Evolutionary conservation across 306 rosid genomes (phyloP).

Genomic region (Gastrolobium villosum): DNA sequence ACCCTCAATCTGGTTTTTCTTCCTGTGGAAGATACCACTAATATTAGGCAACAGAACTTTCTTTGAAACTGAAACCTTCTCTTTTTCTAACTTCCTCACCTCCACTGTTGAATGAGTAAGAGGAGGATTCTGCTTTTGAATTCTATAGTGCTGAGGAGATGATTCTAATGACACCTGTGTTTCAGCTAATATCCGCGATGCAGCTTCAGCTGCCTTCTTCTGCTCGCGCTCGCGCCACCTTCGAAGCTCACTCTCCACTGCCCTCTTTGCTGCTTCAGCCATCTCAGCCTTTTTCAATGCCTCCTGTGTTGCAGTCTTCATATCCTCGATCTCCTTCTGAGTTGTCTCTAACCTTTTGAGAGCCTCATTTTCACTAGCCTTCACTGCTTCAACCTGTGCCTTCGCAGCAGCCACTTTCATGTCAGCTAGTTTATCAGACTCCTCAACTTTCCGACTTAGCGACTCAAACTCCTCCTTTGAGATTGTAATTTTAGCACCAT

Average conservation of each 20-base stretch:
- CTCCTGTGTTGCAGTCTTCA: constrained; percentile 76
- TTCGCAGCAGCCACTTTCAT: constrained; percentile 97
- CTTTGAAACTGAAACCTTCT: constrained; percentile 70
- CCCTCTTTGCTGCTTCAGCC: constrained; percentile 98
- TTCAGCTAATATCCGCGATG: constrained; percentile 84
- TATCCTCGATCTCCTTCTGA: constrained; percentile 84
- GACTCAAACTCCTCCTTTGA: constrained; percentile 90
- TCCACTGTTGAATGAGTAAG: constrained; percentile 58
- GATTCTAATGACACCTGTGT: constrained; percentile 65
- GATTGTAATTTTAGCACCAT: constrained; percentile 77
- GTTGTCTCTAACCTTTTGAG: constrained; percentile 71
- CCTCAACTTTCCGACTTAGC: constrained; percentile 85
- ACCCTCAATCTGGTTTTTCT: constrained; percentile 85
- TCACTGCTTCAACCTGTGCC: constrained; percentile 99
- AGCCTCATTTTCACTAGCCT: constrained; percentile 91
- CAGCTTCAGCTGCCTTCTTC: constrained; percentile 91
- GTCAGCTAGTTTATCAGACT: constrained; percentile 83
- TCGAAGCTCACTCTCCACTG: constrained; percentile 89
- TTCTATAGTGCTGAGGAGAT: constrained; percentile 74
- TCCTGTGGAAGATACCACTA: constrained; percentile 78
- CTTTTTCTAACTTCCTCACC: constrained; percentile 68
- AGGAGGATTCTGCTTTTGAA: constrained; percentile 69
- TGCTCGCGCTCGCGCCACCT: constrained; percentile 95
- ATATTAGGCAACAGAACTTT: constrained; percentile 81
- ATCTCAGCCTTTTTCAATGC: constrained; percentile 84